Evolutionary conservation across 805 yeast genomes (phyloP), one percentile per base, ranked within the genome.

Genomic region (Kluyveromyces starmeri): DNA sequence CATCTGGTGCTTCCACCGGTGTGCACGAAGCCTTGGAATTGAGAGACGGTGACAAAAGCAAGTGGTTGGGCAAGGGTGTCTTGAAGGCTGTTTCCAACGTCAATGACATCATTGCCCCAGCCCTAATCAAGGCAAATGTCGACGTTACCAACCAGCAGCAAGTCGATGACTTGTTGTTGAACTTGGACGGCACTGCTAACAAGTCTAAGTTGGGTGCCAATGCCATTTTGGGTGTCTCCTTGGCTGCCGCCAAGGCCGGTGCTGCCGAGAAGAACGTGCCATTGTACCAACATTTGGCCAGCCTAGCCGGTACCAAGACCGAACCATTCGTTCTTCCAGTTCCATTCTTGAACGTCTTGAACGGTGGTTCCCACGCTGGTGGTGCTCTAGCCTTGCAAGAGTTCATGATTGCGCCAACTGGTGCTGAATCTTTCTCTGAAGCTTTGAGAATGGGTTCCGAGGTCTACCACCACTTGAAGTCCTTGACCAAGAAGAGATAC

Each of bases 341-440:
- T 67, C 98, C 98, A 51, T 82, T 92, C 94, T 92, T 84, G 73
- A 89, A 89, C 73, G 98, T 89, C 49, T 75, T 89, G 67, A 89
- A 89, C 80, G 98, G 98, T 75, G 98, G 98, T 69, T 82, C 95
- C 60, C 98, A 89, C 72, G 98, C 98, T 60, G 98, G 98, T 73
- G 98, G 98, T 73, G 80, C 89, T 62, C 74, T 89, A 52, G 98
- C 98, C 57, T 78, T 89, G 81, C 98, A 89, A 76, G 98, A 89
- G 75, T 89, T 89, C 76, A 92, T 89, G 97, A 84, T 89, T 70
- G 97, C 83, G 46, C 97, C 98, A 70, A 71, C 82, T 51, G 89
- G 78, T 57, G 96, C 95, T 54, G 70, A 76, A 55, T 58, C 89
- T 43, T 92, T 89, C 80, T 62, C 94, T 48, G 97, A 89, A 71